Evolutionary conservation across 2,329 filamentous ascomycete species (phyloP).

Genomic region (Penicillium sp.): DNA sequence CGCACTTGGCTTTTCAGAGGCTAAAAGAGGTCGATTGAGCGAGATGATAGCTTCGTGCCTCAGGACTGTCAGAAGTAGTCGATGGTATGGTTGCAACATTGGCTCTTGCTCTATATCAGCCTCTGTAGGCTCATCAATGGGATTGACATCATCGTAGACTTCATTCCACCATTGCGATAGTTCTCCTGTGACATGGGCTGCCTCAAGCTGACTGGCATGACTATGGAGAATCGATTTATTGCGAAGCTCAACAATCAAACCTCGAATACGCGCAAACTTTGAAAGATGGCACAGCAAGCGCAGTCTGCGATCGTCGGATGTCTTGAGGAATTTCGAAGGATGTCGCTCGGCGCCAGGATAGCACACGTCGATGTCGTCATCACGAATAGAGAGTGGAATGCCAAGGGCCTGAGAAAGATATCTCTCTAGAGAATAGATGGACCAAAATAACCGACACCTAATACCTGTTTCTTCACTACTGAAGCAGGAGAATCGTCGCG

Average conservation of each 20-base stretch:
- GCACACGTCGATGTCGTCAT: conserved; percentile 60
- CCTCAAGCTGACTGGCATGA: conserved; percentile 45
- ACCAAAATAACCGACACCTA: conserved; percentile 57
- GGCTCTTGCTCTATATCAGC: neutral
- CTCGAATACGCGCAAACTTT: conserved; percentile 52
- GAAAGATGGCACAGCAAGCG: conserved; percentile 44
- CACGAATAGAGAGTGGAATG: conserved; percentile 55
- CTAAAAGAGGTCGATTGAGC: conserved; percentile 52
- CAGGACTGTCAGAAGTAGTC: conserved; percentile 45
- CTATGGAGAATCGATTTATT: conserved; percentile 53
- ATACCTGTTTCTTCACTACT: conserved; percentile 48
- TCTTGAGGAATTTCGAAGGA: neutral
- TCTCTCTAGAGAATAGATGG: conserved; percentile 56
- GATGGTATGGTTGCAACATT: conserved; percentile 38
- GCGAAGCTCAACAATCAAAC: conserved; percentile 53
- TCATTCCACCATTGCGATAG: conserved; percentile 56
- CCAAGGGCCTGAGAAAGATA: conserved; percentile 58
- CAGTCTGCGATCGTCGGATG: conserved; percentile 27
- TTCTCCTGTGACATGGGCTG: conserved; percentile 50
- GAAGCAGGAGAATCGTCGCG: conserved; percentile 54
- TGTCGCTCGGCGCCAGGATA: conserved; percentile 53
- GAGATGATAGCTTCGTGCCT: conserved; percentile 54
- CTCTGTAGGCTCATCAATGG: conserved; percentile 28
- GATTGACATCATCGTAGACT: conserved; percentile 51
- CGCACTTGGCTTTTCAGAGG: conserved; percentile 44